Conservation (phyloP, 352 stramenopile genomes). For the Pythium chondricola region DNA sequence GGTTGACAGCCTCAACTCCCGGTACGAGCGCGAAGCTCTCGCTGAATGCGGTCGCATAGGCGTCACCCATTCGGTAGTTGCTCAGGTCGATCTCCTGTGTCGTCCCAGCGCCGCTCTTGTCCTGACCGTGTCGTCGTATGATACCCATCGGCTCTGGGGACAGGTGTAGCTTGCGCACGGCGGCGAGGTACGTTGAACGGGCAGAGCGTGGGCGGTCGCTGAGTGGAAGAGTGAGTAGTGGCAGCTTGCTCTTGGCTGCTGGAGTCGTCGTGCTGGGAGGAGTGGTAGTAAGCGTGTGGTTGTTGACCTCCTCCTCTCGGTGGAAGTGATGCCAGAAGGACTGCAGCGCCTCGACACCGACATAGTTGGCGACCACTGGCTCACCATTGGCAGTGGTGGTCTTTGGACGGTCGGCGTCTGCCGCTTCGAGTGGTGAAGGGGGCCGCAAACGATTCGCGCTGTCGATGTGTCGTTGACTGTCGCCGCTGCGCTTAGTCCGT, state of each 20-base stretch:
- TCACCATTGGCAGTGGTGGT: constrained; percentile 6
- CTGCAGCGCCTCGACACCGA: constrained; percentile 45
- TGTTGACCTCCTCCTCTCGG: constrained; percentile 48
- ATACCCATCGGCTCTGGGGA: constrained; percentile 64
- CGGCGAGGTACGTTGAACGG: constrained; percentile 55
- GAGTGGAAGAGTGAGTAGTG: constrained; percentile 12
- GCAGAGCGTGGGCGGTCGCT: constrained; percentile 38
- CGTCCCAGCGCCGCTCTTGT: constrained; percentile 45
- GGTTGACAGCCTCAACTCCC: constrained; percentile 58
- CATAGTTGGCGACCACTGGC: constrained; percentile 43
- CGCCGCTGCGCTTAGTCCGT: neutral
- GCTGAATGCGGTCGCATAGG: constrained; percentile 49
- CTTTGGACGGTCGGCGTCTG: constrained; percentile 20
- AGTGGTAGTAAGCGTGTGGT: constrained; percentile 28
- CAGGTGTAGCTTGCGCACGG: constrained; percentile 45
- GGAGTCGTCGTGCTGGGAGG: neutral
- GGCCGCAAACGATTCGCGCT: constrained; percentile 26
- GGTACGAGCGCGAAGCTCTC: constrained; percentile 57
- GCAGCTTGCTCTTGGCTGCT: neutral
- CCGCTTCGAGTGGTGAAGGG: constrained; percentile 53
- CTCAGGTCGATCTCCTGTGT: constrained; percentile 63
- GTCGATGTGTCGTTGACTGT: neutral
- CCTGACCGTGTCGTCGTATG: constrained; percentile 38
- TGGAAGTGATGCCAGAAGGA: constrained; percentile 73
- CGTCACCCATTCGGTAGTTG: constrained; percentile 63